A percentile compares a stretch with the other conserved stretches of the same genome.
phyloP scores from a whole-genome alignment of 2,329 filamentous ascomycete genomes.

The Orbilia oligospora region DNA sequence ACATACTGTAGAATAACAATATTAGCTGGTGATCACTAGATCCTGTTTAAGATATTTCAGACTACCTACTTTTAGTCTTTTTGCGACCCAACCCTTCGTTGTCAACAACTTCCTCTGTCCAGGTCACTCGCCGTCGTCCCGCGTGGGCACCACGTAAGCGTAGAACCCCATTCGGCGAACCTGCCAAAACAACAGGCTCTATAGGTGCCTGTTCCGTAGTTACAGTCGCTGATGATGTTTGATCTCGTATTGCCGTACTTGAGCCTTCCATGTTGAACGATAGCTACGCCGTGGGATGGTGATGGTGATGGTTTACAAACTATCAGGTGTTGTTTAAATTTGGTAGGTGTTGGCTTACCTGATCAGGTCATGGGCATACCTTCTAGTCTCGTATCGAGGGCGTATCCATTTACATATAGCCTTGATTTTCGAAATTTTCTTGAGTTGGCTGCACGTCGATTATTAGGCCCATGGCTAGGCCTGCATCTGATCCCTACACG shows the following conservation, averaged over 20 bases:
- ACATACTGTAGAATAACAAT: constrained; percentile 77
- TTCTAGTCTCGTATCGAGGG: too few species aligned
- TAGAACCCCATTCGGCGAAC: constrained; percentile 61
- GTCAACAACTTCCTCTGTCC: constrained; percentile 93
- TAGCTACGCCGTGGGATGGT: not conserved
- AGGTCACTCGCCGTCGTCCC: constrained; percentile 78
- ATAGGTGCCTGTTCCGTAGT: constrained; percentile 17
- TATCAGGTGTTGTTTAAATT: not conserved
- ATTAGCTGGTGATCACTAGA: constrained; percentile 8
- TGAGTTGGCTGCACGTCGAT: too few species aligned
- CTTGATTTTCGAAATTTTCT: too few species aligned
- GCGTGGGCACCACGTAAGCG: constrained; percentile 62
- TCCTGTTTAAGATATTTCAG: not conserved
- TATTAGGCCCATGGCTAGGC: too few species aligned
- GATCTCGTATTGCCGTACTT: not conserved
- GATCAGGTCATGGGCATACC: too few species aligned
- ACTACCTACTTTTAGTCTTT: constrained; percentile 88
- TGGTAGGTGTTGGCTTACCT: too few species aligned
- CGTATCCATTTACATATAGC: too few species aligned
- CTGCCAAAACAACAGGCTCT: not conserved
- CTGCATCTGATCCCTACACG: too few species aligned
- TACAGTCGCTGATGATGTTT: constrained; percentile 18
- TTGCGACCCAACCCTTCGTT: constrained; percentile 96
- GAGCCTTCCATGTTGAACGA: constrained; percentile 26
- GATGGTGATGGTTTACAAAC: not conserved